phyloP scores from a whole-genome alignment of 345 rosid genomes.

The Reutealis trisperma region DNA sequence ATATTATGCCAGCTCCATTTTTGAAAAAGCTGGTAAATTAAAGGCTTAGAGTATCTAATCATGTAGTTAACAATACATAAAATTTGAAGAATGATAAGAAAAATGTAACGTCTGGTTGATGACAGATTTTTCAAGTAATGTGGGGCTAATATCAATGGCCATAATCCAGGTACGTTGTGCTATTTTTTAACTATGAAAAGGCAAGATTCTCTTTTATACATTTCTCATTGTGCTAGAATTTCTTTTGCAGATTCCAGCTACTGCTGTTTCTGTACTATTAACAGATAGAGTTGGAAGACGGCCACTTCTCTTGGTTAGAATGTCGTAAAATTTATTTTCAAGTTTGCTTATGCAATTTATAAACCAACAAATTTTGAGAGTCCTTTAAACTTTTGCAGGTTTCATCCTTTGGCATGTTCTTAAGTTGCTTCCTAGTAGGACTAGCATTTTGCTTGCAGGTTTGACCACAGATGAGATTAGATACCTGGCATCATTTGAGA shows the following conservation, averaged over 20 bases:
- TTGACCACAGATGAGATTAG: background rate
- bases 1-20: slow-evolving; percentile 48
- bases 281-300: slow-evolving; percentile 34
- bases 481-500: background rate
- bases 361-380: background rate
- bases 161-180: slow-evolving; percentile 18
- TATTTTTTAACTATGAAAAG: background rate
- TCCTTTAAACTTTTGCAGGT: slow-evolving; percentile 10
- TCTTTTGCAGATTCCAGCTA: slow-evolving; percentile 25
- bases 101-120: background rate
- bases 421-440: slow-evolving; percentile 30
- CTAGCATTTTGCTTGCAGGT: slow-evolving; percentile 40
- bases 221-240: background rate
- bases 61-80: too few species aligned
- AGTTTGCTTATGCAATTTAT: background rate
- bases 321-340: background rate
- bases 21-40: slow-evolving; percentile 47
- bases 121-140: slow-evolving; percentile 30
- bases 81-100: background rate
- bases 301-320: slow-evolving; percentile 36
- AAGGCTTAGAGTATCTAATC: background rate
- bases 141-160: slow-evolving; percentile 27
- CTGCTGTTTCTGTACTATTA: slow-evolving; percentile 5
- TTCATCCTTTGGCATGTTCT: slow-evolving; percentile 24
- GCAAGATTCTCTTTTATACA: background rate